Evolutionary conservation across 2,329 filamentous ascomycete species (phyloP).

Genomic region (Diplocarpon mali): DNA sequence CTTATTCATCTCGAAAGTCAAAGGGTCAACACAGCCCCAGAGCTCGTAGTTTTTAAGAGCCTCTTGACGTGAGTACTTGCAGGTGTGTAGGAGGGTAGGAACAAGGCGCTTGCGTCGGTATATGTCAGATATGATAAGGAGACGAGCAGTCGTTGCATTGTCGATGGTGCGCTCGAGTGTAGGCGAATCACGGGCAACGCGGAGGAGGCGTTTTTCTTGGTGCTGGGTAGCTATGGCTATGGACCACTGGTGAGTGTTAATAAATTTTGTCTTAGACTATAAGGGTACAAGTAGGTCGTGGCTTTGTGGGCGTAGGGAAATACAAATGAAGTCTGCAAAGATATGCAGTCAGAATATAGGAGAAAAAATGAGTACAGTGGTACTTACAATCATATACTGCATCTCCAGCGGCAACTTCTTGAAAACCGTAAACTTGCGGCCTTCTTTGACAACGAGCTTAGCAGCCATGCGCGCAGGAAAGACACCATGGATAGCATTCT

Average conservation of each 20-base stretch:
- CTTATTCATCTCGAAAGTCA: not conserved
- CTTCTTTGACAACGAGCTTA: not conserved
- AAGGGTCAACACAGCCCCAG: not conserved
- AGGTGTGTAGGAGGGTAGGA: conserved; percentile 3
- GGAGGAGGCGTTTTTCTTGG: conserved; percentile 2
- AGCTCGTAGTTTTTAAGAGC: conserved; percentile 1
- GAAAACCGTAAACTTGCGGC: not conserved
- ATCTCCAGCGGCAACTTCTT: not conserved
- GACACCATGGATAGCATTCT: not conserved
- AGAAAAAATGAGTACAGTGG: not conserved
- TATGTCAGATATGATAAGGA: conserved; percentile 1
- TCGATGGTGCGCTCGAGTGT: not conserved
- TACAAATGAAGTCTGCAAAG: not conserved
- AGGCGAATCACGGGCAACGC: not conserved
- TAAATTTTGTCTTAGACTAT: not conserved
- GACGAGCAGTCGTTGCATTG: not conserved
- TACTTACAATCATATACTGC: not conserved
- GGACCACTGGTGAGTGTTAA: not conserved
- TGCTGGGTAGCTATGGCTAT: not conserved
- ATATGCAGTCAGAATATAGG: not conserved
- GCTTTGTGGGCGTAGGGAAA: not conserved
- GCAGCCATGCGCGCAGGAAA: not conserved
- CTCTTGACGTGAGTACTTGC: not conserved
- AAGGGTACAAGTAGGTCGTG: not conserved
- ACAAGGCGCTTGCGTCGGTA: not conserved